These are phyloP conservation scores for Suillus plorans DNA, from an alignment of 768 basidiomycete species.

Conservation along the genomic window DNA sequence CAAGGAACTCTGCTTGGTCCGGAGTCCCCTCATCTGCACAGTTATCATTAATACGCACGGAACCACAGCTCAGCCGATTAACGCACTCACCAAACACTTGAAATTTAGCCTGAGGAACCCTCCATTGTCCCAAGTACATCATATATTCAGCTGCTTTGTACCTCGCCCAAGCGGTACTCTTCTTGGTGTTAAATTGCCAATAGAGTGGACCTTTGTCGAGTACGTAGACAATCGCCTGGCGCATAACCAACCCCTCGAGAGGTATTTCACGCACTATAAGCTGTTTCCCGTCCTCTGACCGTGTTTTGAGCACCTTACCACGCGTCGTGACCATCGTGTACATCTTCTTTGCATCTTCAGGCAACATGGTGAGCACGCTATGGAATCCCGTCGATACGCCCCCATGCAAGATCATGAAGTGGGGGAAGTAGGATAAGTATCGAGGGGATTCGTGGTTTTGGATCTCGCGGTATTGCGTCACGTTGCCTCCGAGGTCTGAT, in stretches of 20 bases:
- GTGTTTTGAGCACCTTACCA: conserved; percentile 10
- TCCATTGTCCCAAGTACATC: conserved; percentile 40
- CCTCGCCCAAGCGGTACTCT: conserved; percentile 53
- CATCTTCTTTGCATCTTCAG: conserved; percentile 45
- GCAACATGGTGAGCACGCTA: conserved; percentile 44
- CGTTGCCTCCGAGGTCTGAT: conserved; percentile 43
- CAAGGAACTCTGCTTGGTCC: conserved; percentile 47
- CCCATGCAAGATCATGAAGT: conserved; percentile 45
- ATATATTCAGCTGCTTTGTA: conserved; percentile 65
- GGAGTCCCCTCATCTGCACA: conserved; percentile 50
- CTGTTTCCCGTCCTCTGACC: conserved; percentile 11
- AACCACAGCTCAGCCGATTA: neutral
- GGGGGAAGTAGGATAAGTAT: conserved; percentile 52
- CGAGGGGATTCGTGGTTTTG: conserved; percentile 55
- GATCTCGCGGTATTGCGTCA: conserved; percentile 62
- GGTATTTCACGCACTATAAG: conserved; percentile 52
- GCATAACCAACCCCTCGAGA: conserved; percentile 43
- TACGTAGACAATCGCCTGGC: conserved; percentile 57
- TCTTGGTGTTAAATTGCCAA: conserved; percentile 57
- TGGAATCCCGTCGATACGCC: conserved; percentile 54
- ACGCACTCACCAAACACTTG: conserved; percentile 47
- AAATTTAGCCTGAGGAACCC: conserved; percentile 42
- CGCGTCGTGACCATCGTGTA: conserved; percentile 46
- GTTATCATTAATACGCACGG: neutral
- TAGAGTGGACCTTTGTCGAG: conserved; percentile 55